Evolutionary conservation across 2,329 filamentous ascomycete species (phyloP), one percentile per base, ranked within the genome.

Genomic region (Eutypa lata): DNA sequence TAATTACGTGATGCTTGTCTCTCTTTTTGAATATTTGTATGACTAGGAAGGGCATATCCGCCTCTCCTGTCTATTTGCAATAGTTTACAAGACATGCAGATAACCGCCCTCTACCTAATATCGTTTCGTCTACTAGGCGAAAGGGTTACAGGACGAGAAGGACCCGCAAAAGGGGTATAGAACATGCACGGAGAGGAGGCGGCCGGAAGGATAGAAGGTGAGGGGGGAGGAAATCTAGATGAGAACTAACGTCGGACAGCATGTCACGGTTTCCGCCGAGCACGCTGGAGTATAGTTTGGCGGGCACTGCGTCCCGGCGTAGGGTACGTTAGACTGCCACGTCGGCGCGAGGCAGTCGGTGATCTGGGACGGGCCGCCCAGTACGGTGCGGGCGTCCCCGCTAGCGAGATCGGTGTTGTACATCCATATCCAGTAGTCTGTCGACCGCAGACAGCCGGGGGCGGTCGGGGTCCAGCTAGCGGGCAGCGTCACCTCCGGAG

Each of bases 331-430:
- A 0, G 57, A 37, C 31, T 47, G 37, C 55, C 60, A 61, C 11
- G 53, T 46, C 24, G 62, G 49, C 2, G 61, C 52, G 45, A 65
- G 54, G 47, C 62, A 65, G 13, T 56, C 40, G 11, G 52, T 50
- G n/a, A 51, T 63, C 48, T 65, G 62, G 8, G 62, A 56, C 19
- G 62, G 61, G 2, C 61, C 61, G 7, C 62, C 60, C 10, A 64
- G 49, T 2, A 62, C 61, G 6, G 62, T 65, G 7, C 57, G 53
- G 14, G 51, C 54, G 43, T 63, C 59, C 0, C 1, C 2, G 8
- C 16, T 10, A 14, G 11, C 35, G 1, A 37, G 5, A 10, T 22
- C 19, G 10, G 42, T 1, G 18, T 54, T 19, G 31, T 53, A 61
- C 21, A 57, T 51, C 57, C 59, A 65, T 37, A 66, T 53, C 61